Base-by-base conservation (phyloP, 108 stramenopile genomes). In the Cyclostephanos tholiformis region DNA sequence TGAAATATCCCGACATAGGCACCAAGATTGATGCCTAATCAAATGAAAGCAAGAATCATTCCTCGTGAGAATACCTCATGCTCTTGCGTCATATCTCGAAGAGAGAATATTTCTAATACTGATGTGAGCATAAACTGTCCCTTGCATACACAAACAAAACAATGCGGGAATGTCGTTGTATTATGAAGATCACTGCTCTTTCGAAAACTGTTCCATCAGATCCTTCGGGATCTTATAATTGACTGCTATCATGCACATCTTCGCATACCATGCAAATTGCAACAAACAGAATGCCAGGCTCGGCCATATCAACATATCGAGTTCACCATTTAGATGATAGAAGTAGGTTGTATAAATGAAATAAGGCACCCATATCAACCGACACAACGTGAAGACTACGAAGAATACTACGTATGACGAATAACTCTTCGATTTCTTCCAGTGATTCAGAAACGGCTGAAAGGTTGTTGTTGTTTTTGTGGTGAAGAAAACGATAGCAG, bases 321-420 rank as follows among this genome's bases (percentile, higher is more conserved):
- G 48, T 41, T 76, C 36, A 1, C 79, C 79, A 2, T 76, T 9
- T 32, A 82, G 44, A n/a, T 74, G 52, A 0, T 68, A n/a, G 7
- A 41, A 53, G 41, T 82, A 76, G 5, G 75, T 82, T 3, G 48
- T 53, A 32, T 77, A 82, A n/a, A 76, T 20, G 67, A 82, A 82
- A 58, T 61, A 72, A 0, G 80, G 80, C 7, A 82, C 80, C 80
- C 80, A 82, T 11, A 82, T 14, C 20, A 82, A 64, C 5, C 80
- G 69, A 49, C 75, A 82, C 2, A 67, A 11, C 4, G 80, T 76
- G 57, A 82, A 82, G 32, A 44, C n/a, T 2, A 51, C 9, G 65
- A 77, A 76, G 66, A 82, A 82, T 39, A 72, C 25, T 3, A 82
- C 38, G 50, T 65, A 82, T 39, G 52, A 53, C 7, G 13, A 16